Conservation (phyloP, 306 rosid genomes). For the Dicorynia guianensis region DNA sequence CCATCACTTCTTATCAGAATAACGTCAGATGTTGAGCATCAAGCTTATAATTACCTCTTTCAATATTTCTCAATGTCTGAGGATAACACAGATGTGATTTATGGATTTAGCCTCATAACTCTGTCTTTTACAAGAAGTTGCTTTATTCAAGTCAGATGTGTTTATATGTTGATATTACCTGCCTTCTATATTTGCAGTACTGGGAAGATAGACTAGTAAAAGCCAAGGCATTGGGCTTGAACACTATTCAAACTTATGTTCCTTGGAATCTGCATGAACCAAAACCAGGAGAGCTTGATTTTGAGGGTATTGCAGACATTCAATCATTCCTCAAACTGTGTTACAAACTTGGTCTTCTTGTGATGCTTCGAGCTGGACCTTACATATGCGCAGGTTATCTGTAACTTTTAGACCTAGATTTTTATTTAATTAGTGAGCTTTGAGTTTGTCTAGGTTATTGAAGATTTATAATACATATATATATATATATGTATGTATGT, state of each 20-base stretch:
- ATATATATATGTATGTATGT: background rate
- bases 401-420: slow-evolving; percentile 24
- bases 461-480: too few species aligned
- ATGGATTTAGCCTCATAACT: slow-evolving; percentile 10
- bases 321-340: slow-evolving; percentile 77
- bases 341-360: slow-evolving; percentile 76
- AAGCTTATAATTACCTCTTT: slow-evolving; percentile 13
- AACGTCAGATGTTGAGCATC: background rate
- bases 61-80: slow-evolving; percentile 4
- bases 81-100: background rate
- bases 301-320: slow-evolving; percentile 81
- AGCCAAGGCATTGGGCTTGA: slow-evolving; percentile 95
- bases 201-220: slow-evolving; percentile 95
- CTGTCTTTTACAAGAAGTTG: slow-evolving; percentile 1
- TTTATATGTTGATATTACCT: slow-evolving; percentile 34
- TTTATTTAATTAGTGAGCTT: slow-evolving; percentile 15
- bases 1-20: background rate
- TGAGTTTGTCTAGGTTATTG: slow-evolving; percentile 20
- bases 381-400: slow-evolving; percentile 85
- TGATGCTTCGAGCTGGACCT: slow-evolving; percentile 94
- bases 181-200: slow-evolving; percentile 60
- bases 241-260: slow-evolving; percentile 86
- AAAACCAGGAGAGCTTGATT: slow-evolving; percentile 66
- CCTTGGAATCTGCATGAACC: slow-evolving; percentile 99
- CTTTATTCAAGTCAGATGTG: slow-evolving; percentile 38